phyloP scores from a whole-genome alignment of 768 basidiomycete species.

The Psilocybe cubensis region DNA sequence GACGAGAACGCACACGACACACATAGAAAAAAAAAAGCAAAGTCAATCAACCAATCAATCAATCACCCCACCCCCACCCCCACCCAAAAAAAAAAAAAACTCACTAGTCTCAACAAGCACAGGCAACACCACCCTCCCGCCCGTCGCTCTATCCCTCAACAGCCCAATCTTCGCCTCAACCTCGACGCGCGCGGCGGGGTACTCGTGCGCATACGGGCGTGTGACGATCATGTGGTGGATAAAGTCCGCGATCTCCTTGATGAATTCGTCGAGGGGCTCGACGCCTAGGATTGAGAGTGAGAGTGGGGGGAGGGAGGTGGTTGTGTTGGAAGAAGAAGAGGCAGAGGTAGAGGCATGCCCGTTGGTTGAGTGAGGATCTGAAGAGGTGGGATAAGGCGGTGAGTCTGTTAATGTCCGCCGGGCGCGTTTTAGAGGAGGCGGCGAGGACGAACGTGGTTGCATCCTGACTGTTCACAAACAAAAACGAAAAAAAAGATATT shows the following conservation, averaged over 20 bases:
- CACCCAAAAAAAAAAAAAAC: background rate
- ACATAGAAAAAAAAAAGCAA: conserved; percentile 6
- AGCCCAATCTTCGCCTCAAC: conserved; percentile 92
- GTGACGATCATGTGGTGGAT: conserved; percentile 71
- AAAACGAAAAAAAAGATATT: background rate
- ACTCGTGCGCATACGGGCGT: conserved; percentile 49
- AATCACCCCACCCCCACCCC: background rate
- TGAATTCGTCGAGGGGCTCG: conserved; percentile 93
- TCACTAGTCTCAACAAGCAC: conserved; percentile 85
- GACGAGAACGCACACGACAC: background rate
- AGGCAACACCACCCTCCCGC: conserved; percentile 67
- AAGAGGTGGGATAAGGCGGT: conserved; percentile 4
- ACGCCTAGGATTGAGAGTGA: conserved; percentile 85
- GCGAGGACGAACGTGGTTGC: conserved; percentile 22
- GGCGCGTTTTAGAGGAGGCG: conserved; percentile 28
- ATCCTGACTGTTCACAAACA: background rate
- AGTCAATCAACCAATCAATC: background rate
- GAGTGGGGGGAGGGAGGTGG: conserved; percentile 54
- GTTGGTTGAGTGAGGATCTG: conserved; percentile 25
- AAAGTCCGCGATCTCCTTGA: conserved; percentile 90
- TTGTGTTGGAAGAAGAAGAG: background rate
- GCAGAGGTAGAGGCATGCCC: conserved; percentile 23
- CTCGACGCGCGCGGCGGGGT: conserved; percentile 63
- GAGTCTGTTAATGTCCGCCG: conserved; percentile 20
- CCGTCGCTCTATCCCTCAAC: conserved; percentile 58